Evolutionary conservation across 2,329 filamentous ascomycete species (phyloP).

Genomic region (Lachnellula occidentalis): DNA sequence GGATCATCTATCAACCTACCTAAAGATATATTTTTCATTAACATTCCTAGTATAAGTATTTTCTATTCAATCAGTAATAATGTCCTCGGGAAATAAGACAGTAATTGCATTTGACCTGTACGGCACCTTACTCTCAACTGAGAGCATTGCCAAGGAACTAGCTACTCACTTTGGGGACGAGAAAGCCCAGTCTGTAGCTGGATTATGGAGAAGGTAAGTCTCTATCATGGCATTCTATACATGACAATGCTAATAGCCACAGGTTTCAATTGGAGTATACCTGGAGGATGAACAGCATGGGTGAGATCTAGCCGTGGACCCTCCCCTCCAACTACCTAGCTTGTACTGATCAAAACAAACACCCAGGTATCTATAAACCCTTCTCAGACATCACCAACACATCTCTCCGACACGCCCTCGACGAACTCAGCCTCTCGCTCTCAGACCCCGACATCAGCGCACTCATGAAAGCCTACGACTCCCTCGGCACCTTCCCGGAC

Average conservation of each 20-base stretch:
- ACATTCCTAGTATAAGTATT: no score
- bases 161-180: conserved; percentile 51
- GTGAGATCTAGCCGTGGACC: conserved; percentile 36
- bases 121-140: conserved; percentile 67
- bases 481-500: conserved; percentile 59
- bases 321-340: no score
- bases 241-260: not conserved
- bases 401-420: conserved; percentile 58
- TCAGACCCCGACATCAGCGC: conserved; percentile 37
- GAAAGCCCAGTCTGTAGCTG: conserved; percentile 50
- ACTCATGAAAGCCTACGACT: conserved; percentile 61
- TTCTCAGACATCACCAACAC: conserved; percentile 60
- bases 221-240: not conserved
- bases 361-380: conserved; percentile 51
- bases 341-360: not conserved
- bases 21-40: not conserved
- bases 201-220: conserved; percentile 50
- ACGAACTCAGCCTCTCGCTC: conserved; percentile 48
- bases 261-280: conserved; percentile 70
- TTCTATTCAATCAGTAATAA: conserved; percentile 1
- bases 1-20: not conserved
- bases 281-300: conserved; percentile 71
- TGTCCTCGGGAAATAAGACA: conserved; percentile 31
- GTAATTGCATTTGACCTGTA: conserved; percentile 71
- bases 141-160: conserved; percentile 58